These are phyloP conservation scores for Rhizopogon roseolus DNA, from an alignment of 768 basidiomycete species.

Conservation along the genomic window DNA sequence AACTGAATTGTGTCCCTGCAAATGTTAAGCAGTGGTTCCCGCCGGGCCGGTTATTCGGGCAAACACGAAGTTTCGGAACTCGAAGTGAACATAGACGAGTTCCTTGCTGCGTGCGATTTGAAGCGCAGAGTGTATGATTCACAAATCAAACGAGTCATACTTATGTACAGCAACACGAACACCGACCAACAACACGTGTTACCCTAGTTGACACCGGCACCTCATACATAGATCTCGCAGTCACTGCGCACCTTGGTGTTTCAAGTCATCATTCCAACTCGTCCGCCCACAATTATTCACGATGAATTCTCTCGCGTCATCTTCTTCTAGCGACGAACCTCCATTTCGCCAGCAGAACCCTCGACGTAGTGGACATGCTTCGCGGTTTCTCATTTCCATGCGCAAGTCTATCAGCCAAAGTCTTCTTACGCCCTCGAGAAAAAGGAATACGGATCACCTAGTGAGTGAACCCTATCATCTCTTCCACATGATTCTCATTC, in stretches of 20 bases:
- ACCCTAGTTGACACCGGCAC: neutral
- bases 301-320: conserved; percentile 12
- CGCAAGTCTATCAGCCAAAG: conserved; percentile 21
- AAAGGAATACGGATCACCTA: conserved; percentile 10
- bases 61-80: no score
- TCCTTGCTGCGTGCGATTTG: no score
- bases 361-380: conserved; percentile 17
- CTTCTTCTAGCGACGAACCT: conserved; percentile 6
- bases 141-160: no score
- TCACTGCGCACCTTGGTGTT: neutral
- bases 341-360: conserved; percentile 5
- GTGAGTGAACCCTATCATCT: conserved; percentile 13
- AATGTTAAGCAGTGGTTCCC: no score
- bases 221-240: neutral
- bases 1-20: no score
- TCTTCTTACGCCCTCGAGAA: conserved; percentile 14
- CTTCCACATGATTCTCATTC: neutral
- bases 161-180: no score
- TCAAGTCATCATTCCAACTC: neutral
- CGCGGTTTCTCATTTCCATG: conserved; percentile 25
- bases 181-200: neutral
- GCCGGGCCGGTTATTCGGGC: no score
- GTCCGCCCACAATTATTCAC: neutral
- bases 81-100: no score
- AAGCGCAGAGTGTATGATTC: no score